Evolutionary conservation across 139 green algal genomes (phyloP).

Genomic region (Chlamydomonas eustigma): DNA sequence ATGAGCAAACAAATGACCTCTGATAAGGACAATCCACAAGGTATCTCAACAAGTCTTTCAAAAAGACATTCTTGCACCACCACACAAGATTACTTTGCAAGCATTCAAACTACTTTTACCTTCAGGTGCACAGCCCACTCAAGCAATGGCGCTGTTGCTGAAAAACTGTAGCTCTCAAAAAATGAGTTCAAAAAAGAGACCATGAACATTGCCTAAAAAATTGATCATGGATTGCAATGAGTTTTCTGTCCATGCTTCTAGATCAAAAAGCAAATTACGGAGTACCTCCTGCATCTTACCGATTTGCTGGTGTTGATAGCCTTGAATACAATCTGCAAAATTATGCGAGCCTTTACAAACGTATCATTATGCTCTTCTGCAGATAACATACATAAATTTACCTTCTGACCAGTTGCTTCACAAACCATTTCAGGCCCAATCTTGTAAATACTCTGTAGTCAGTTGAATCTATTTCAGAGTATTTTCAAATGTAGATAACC

Average conservation of each 20-base stretch:
- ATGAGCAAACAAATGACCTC: no score
- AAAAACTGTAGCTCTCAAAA: background rate
- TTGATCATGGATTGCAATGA: no score
- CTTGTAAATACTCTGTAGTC: background rate
- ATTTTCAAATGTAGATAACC: no score
- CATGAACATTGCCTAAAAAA: constrained; percentile 3
- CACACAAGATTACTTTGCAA: no score
- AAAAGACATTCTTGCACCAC: no score
- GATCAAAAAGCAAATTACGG: no score
- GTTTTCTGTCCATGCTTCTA: no score
- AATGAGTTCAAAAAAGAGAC: background rate
- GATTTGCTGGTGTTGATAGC: background rate
- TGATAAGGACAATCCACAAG: no score
- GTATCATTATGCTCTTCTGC: background rate
- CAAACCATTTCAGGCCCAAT: background rate
- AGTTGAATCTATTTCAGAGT: no score
- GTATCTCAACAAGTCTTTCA: no score
- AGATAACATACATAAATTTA: background rate
- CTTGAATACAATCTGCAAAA: background rate
- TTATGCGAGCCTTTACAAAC: no score
- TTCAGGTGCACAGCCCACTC: background rate
- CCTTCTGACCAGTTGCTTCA: background rate
- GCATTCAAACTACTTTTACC: no score
- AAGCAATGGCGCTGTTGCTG: background rate
- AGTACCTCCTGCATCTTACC: background rate